Conservation (phyloP, 2,329 filamentous ascomycete genomes). For the Talaromyces sp. region DNA sequence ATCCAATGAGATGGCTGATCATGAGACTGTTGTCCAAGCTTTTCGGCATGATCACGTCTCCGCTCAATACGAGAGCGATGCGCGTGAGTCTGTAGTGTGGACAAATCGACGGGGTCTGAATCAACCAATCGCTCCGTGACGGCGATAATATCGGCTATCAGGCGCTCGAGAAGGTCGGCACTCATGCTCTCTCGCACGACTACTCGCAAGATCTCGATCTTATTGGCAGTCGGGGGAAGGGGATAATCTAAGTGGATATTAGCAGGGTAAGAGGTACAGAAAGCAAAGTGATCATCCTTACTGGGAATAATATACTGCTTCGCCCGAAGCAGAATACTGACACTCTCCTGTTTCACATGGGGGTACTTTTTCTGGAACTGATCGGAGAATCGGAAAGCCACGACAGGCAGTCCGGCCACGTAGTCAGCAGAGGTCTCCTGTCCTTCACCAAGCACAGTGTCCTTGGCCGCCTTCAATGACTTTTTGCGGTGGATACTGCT, state of each 20-base stretch:
- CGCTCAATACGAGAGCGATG: constrained; percentile 40
- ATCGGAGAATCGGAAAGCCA: constrained; percentile 63
- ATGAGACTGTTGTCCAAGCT: constrained; percentile 6
- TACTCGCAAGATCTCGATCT: constrained; percentile 64
- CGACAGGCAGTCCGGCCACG: constrained; percentile 63
- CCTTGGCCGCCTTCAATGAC: constrained; percentile 43
- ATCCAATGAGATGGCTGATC: neutral
- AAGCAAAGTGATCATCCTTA: constrained; percentile 29
- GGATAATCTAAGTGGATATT: constrained; percentile 52
- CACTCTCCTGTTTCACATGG: constrained; percentile 61
- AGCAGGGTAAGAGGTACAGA: neutral
- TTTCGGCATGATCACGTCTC: constrained; percentile 25
- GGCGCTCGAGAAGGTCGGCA: constrained; percentile 63
- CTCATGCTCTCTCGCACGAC: constrained; percentile 66
- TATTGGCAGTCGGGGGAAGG: constrained; percentile 59
- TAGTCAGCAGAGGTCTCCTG: constrained; percentile 58
- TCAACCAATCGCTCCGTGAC: constrained; percentile 62
- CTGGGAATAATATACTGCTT: constrained; percentile 70
- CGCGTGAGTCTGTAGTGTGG: constrained; percentile 44
- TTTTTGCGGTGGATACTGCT: constrained; percentile 64
- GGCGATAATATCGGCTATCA: constrained; percentile 59
- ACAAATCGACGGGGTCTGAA: constrained; percentile 51
- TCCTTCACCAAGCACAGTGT: constrained; percentile 36
- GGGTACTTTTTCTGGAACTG: constrained; percentile 60
- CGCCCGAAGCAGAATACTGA: constrained; percentile 61